Evolutionary conservation across 768 basidiomycete species (phyloP).

Genomic region (Collybia mongolica): DNA sequence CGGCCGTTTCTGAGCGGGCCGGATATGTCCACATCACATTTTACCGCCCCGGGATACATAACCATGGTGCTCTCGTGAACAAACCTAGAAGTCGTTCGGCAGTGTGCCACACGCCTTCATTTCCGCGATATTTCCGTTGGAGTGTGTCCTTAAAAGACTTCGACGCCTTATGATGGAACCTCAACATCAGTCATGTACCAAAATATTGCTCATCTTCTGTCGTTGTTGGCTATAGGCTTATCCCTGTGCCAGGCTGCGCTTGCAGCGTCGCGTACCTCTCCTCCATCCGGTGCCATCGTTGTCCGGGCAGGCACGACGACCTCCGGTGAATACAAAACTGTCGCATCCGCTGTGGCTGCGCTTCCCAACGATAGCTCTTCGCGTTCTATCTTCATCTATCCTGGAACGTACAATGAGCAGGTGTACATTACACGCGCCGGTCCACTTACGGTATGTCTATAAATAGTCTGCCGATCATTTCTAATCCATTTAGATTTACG

Average conservation of each 20-base stretch:
- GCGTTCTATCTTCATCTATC: slow-evolving; percentile 44
- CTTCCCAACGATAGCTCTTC: slow-evolving; percentile 38
- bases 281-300: slow-evolving; percentile 40
- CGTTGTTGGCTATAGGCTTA: neutral
- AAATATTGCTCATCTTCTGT: neutral
- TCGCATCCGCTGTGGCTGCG: slow-evolving; percentile 38
- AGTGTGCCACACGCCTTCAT: neutral
- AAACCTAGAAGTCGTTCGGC: neutral
- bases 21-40: neutral
- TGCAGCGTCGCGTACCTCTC: slow-evolving; percentile 36
- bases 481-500: slow-evolving; percentile 32
- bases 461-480: neutral
- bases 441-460: slow-evolving; percentile 34
- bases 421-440: slow-evolving; percentile 44
- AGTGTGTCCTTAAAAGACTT: neutral
- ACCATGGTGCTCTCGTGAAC: neutral
- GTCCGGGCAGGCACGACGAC: slow-evolving; percentile 38
- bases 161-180: neutral
- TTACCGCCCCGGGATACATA: neutral
- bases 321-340: slow-evolving; percentile 37
- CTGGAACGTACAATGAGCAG: slow-evolving; percentile 45
- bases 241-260: slow-evolving; percentile 14
- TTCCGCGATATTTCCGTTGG: slow-evolving; percentile 3
- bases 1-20: neutral
- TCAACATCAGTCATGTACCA: neutral